Percentiles rank a stretch among this genome's conserved stretches.
phyloP scores from a whole-genome alignment of 805 yeast genomes.

The Pichia gijzeniarum region DNA sequence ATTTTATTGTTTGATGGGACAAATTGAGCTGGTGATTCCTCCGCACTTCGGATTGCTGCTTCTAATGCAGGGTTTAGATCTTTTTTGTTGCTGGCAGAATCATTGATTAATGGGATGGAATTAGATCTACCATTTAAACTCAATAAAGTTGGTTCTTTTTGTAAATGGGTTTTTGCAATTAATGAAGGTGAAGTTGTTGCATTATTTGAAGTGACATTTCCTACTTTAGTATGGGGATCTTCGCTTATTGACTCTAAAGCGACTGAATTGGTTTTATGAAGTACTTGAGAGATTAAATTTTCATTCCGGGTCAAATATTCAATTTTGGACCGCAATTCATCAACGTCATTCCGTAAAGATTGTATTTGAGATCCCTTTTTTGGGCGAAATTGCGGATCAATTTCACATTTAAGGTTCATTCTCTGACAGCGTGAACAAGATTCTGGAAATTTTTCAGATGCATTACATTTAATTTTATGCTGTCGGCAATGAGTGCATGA shows the following conservation, averaged over 20 bases:
- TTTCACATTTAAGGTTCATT: constrained; percentile 75
- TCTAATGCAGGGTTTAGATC: constrained; percentile 39
- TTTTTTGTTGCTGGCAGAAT: constrained; percentile 36
- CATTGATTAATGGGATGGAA: constrained; percentile 34
- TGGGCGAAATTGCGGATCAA: constrained; percentile 88
- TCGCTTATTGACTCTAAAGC: constrained; percentile 2
- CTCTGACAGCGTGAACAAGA: constrained; percentile 81
- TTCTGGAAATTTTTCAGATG: constrained; percentile 71
- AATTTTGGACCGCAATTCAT: constrained; percentile 67
- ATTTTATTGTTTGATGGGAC: background rate
- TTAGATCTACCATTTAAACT: constrained; percentile 26
- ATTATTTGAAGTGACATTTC: background rate
- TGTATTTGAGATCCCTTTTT: constrained; percentile 89
- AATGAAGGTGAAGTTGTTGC: constrained; percentile 11
- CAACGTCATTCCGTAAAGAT: constrained; percentile 75
- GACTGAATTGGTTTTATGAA: constrained; percentile 33
- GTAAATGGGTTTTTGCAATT: constrained; percentile 37
- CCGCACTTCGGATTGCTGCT: constrained; percentile 35
- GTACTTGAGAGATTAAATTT: constrained; percentile 57
- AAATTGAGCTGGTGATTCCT: constrained; percentile 23
- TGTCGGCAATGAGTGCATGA: constrained; percentile 93
- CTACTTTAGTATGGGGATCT: background rate
- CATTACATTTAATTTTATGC: constrained; percentile 90
- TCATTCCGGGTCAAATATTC: constrained; percentile 63
- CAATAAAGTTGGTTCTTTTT: constrained; percentile 39